Percentiles rank a stretch among this genome's conserved stretches.
phyloP scores from a whole-genome alignment of 257 asterid genomes.

The Solanum stenotomum region DNA sequence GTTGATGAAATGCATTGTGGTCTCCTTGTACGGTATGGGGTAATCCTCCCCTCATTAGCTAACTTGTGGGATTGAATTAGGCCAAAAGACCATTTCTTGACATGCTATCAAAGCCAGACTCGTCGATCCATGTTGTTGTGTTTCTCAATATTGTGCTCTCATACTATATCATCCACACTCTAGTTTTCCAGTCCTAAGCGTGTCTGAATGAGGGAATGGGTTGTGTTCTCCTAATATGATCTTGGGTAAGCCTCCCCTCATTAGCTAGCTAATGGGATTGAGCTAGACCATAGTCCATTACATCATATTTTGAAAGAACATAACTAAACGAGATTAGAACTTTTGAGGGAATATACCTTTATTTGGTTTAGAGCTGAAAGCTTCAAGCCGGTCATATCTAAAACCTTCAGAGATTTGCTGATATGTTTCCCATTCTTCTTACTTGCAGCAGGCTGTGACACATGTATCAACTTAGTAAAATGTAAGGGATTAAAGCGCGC shows the following conservation, averaged over 20 bases:
- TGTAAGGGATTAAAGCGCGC: neutral
- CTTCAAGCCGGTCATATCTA: constrained; percentile 72
- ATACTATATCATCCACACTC: neutral
- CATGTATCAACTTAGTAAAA: neutral
- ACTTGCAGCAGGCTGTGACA: constrained; percentile 45
- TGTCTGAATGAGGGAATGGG: neutral
- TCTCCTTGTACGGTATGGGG: neutral
- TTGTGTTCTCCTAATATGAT: neutral
- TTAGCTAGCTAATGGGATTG: neutral
- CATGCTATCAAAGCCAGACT: neutral
- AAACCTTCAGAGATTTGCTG: constrained; percentile 51
- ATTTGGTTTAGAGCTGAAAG: constrained; percentile 57
- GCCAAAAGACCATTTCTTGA: neutral
- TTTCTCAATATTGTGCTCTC: neutral
- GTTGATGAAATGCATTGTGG: neutral
- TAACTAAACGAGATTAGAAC: neutral
- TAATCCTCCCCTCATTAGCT: neutral
- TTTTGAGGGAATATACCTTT: constrained; percentile 33
- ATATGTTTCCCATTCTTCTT: constrained; percentile 41
- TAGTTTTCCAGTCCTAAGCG: neutral
- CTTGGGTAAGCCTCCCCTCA: neutral
- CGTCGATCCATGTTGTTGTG: neutral
- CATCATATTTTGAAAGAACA: neutral
- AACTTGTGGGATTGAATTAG: neutral
- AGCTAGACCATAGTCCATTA: neutral